A percentile compares a stretch with the other conserved stretches of the same genome.
Evolutionary conservation across 148 eudicot genomes (phyloP).

Genomic region (Gaultheria prostrata): DNA sequence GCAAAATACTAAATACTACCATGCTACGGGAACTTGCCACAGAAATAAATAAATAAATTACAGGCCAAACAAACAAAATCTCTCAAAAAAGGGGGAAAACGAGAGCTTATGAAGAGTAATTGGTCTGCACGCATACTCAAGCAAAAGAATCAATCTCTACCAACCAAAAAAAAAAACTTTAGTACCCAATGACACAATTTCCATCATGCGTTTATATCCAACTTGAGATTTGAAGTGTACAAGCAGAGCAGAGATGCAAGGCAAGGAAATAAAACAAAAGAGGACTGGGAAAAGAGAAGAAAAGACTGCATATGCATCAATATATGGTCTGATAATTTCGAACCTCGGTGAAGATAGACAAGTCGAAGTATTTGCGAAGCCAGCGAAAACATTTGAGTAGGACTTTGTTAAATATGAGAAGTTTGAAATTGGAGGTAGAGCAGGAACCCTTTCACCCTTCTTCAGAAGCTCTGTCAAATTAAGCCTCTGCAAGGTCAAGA

Average conservation of each 20-base stretch:
- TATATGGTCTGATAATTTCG: conserved; percentile 10
- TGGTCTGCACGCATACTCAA: neutral
- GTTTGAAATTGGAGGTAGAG: conserved; percentile 66
- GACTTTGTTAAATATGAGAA: conserved; percentile 83
- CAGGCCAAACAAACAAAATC: too few species aligned
- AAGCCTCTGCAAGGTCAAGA: conserved; percentile 69
- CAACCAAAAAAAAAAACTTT: neutral
- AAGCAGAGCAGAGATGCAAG: neutral
- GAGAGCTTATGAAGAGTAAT: neutral
- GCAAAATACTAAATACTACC: neutral
- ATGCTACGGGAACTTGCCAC: too few species aligned
- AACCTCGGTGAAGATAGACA: conserved; percentile 55
- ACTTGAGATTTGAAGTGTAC: neutral
- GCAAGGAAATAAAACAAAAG: neutral
- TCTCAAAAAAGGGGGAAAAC: too few species aligned
- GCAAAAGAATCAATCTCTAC: neutral
- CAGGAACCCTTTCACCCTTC: conserved; percentile 74
- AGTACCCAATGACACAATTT: too few species aligned
- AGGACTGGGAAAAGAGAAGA: neutral
- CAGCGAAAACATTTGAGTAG: conserved; percentile 77
- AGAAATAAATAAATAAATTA: too few species aligned
- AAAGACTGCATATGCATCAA: neutral
- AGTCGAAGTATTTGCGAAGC: conserved; percentile 47
- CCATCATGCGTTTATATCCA: neutral
- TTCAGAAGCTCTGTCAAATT: conserved; percentile 60